Evolutionary conservation across 2,329 filamentous ascomycete species (phyloP).

Genomic region (Sordariomycetes sp.): DNA sequence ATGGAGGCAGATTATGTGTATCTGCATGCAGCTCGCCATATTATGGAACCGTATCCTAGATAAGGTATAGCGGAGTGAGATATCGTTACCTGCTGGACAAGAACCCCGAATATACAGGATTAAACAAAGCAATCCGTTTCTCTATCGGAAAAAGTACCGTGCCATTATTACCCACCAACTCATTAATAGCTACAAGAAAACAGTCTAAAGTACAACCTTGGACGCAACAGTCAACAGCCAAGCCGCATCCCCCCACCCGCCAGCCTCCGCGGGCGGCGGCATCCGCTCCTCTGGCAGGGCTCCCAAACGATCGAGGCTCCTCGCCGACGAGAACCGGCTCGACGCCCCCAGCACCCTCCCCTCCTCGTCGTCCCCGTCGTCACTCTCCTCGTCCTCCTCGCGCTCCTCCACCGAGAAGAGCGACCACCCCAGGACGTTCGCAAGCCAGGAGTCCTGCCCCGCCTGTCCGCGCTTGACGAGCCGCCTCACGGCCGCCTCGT

Average conservation of each 20-base stretch:
- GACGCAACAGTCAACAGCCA: slow-evolving; percentile 57
- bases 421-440: slow-evolving; percentile 46
- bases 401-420: slow-evolving; percentile 53
- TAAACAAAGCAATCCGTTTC: not conserved
- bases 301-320: slow-evolving; percentile 13
- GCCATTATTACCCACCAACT: not conserved
- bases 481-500: slow-evolving; percentile 47
- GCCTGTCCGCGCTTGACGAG: slow-evolving; percentile 42
- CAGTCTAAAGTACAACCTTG: slow-evolving; percentile 47
- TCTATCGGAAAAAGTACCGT: not conserved
- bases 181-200: not conserved
- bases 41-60: too few relatives aligned
- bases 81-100: not conserved
- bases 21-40: too few relatives aligned
- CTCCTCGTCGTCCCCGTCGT: slow-evolving; percentile 19
- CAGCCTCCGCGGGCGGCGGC: slow-evolving; percentile 39
- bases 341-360: slow-evolving; percentile 11
- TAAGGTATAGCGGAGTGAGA: too few relatives aligned
- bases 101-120: not conserved
- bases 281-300: slow-evolving; percentile 32
- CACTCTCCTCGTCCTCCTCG: slow-evolving; percentile 36
- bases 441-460: slow-evolving; percentile 48
- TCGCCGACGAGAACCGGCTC: slow-evolving; percentile 20
- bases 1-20: too few relatives aligned
- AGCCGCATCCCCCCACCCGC: slow-evolving; percentile 56